Evolutionary conservation across 2,329 filamentous ascomycete species (phyloP).

Genomic region (Gnomoniopsis sp.): DNA sequence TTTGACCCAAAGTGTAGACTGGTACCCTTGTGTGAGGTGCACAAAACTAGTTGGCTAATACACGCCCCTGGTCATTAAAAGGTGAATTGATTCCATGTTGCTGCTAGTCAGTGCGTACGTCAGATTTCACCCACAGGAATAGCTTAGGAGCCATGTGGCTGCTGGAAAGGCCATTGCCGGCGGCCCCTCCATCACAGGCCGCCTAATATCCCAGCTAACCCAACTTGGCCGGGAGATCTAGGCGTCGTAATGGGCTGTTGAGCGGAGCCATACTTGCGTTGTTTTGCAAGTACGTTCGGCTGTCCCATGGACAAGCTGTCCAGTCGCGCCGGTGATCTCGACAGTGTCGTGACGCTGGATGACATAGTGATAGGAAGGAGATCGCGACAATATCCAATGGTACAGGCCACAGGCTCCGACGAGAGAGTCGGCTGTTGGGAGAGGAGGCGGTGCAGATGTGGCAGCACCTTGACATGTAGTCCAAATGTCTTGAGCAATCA

Average conservation of each 20-base stretch:
- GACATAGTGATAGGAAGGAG: neutral
- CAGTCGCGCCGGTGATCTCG: neutral
- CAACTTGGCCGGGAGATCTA: neutral
- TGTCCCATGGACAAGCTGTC: neutral
- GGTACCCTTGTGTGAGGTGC: constrained; percentile 1
- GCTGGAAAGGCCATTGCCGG: constrained; percentile 12
- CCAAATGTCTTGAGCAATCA: neutral
- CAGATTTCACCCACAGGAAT: constrained; percentile 7
- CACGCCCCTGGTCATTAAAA: neutral
- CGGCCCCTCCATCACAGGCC: neutral
- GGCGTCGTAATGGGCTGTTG: neutral
- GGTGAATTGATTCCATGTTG: neutral
- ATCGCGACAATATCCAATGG: neutral
- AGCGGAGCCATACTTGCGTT: neutral
- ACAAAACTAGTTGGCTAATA: neutral
- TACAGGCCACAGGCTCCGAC: neutral
- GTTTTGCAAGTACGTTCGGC: neutral
- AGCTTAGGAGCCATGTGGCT: neutral
- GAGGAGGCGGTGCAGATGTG: neutral
- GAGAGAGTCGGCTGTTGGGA: neutral
- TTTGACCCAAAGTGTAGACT: neutral
- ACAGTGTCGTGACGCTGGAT: neutral
- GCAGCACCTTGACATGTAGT: neutral
- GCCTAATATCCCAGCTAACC: neutral
- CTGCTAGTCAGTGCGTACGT: neutral